Percentiles rank a stretch among this genome's conserved stretches.
phyloP scores from a whole-genome alignment of 805 yeast species.

The Candida montana region DNA sequence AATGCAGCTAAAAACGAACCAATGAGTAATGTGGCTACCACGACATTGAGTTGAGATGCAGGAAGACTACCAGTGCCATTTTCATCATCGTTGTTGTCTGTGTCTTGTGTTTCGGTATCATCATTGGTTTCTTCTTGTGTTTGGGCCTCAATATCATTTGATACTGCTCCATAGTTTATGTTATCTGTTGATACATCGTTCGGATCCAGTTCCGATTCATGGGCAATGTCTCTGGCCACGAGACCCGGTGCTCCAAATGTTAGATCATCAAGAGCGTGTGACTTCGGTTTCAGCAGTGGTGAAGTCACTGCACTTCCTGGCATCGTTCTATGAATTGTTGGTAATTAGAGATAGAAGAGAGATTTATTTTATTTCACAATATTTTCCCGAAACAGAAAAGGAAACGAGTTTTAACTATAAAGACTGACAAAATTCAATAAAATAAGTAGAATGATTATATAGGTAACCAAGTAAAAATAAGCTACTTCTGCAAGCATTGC shows the following conservation, averaged over 20 bases:
- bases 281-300: slow-evolving; percentile 9
- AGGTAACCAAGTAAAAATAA: not conserved
- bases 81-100: not conserved
- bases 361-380: not conserved
- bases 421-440: not conserved
- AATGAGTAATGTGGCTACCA: slow-evolving; percentile 33
- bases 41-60: slow-evolving; percentile 12
- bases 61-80: not conserved
- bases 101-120: not conserved
- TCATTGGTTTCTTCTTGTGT: not conserved
- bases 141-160: not conserved
- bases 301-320: slow-evolving; percentile 1
- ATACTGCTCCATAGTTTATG: slow-evolving; percentile 8
- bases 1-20: slow-evolving; percentile 54
- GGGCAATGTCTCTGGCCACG: slow-evolving; percentile 7
- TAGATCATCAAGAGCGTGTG: slow-evolving; percentile 10
- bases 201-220: slow-evolving; percentile 2
- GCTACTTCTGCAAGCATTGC: not conserved
- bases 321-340: too few relatives aligned
- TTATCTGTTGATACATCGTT: not conserved
- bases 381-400: not conserved
- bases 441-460: not conserved
- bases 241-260: slow-evolving; percentile 10
- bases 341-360: too few relatives aligned
- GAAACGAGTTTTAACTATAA: not conserved